Evolutionary conservation across 305 asterid species (phyloP).

Genomic region (Fraxinus paxiana): DNA sequence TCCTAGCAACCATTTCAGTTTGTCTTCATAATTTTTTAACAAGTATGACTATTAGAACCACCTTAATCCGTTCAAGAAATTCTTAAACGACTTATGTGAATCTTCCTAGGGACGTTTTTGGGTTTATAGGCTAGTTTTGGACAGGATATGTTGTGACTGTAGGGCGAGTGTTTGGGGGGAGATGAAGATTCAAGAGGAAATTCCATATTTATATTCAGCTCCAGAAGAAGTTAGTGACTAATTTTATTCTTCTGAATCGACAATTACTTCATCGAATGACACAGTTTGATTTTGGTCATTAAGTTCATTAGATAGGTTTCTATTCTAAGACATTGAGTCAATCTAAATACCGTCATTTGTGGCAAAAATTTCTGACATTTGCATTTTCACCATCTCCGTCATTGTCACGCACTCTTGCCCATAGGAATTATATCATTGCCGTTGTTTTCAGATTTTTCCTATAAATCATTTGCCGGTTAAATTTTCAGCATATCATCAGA

Average conservation of each 20-base stretch:
- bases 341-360: constrained; percentile 53
- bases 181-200: not conserved
- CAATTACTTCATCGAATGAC: constrained; percentile 55
- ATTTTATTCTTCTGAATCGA: constrained; percentile 80
- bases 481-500: constrained; percentile 46
- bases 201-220: not conserved
- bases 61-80: too few species aligned
- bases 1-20: not conserved
- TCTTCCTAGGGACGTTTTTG: too few species aligned
- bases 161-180: not conserved
- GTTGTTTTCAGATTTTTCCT: not conserved
- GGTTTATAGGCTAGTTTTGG: not conserved
- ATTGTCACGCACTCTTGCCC: constrained; percentile 80
- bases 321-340: constrained; percentile 38
- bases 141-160: not conserved
- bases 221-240: constrained; percentile 41
- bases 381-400: constrained; percentile 63
- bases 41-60: too few species aligned
- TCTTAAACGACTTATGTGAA: too few species aligned
- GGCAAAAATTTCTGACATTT: constrained; percentile 45
- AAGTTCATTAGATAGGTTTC: constrained; percentile 27
- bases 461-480: constrained; percentile 36
- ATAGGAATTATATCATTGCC: constrained; percentile 52
- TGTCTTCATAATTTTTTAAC: too few species aligned
- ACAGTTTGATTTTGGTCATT: constrained; percentile 34